Base-by-base conservation (phyloP, 2,329 filamentous ascomycete genomes). In the Teratosphaeriaceae sp. region DNA sequence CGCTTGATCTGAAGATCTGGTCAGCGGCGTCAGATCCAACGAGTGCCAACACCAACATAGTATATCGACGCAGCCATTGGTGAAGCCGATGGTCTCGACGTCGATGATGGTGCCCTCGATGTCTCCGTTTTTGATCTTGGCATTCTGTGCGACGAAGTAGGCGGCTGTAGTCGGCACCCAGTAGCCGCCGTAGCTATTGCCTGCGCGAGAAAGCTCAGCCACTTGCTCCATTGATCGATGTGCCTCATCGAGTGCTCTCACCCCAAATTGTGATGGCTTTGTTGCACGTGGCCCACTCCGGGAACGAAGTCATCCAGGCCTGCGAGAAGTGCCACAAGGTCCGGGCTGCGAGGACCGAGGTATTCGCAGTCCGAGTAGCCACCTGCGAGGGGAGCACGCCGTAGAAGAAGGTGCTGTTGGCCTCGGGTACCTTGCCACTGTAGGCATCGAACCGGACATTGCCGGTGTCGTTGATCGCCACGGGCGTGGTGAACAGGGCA, bases 11-110 rank as follows among this genome's bases (percentile, higher is more conserved):
- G n/a, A n/a, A n/a, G n/a, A n/a, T n/a, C n/a, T n/a, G n/a, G n/a
- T n/a, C n/a, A n/a, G n/a, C n/a, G n/a, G n/a, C n/a, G n/a, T n/a
- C n/a, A n/a, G n/a, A n/a, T n/a, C n/a, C n/a, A n/a, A n/a, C n/a
- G n/a, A n/a, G n/a, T n/a, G n/a, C n/a, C n/a, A n/a, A n/a, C n/a
- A n/a, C n/a, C n/a, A n/a, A n/a, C n/a, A 67, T 15, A 79, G 60
- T 49, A 74, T 68, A 55, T 88, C 84, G 24, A 85, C 67, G 54
- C 80, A 79, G n/a, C 81, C 82, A 58, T 86, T 85, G 45, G 84
- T 68, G 46, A 86, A 80, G 18, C 81, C 81, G 0, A 86, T 61
- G 0, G 80, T 76, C 7, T 65, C 67, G 2, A 87, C 65, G 29
- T 75, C 71, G 29, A 84, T 73, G 27, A 77, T 71, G 5, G 77